Evolutionary conservation across 2,329 filamentous ascomycete genomes (phyloP).

Genomic region (Curvularia spicifera): DNA sequence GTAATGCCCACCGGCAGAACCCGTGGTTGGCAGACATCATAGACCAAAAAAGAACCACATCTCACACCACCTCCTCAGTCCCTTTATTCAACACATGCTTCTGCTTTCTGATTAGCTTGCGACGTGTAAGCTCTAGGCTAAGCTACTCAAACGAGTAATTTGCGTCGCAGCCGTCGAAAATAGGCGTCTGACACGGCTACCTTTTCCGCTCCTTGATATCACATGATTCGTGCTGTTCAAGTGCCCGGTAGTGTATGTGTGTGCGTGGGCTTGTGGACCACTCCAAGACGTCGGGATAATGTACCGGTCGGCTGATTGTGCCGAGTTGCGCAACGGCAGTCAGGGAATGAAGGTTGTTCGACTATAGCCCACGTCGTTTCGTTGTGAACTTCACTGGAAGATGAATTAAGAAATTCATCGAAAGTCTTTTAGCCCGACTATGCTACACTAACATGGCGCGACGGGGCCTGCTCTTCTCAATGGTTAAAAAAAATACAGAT

Average conservation of each 20-base stretch:
- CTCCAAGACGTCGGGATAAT: background rate
- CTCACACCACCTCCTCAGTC: no score
- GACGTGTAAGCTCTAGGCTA: background rate
- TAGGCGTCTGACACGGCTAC: slow-evolving; percentile 14
- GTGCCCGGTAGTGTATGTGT: no score
- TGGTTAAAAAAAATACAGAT: background rate
- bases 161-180: slow-evolving; percentile 1
- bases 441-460: no score
- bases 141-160: slow-evolving; percentile 9
- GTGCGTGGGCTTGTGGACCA: background rate
- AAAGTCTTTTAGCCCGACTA: no score
- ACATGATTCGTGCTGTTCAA: background rate
- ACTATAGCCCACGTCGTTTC: no score
- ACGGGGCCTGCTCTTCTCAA: background rate
- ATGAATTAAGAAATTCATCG: no score
- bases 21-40: background rate
- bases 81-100: background rate
- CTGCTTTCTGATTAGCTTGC: background rate
- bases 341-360: background rate
- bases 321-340: background rate
- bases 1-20: background rate
- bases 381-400: no score
- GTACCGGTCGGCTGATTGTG: background rate
- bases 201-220: slow-evolving; percentile 1
- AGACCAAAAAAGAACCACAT: background rate